Evolutionary conservation across 768 basidiomycete species (phyloP).

Genomic region (Leccinum obscurum): DNA sequence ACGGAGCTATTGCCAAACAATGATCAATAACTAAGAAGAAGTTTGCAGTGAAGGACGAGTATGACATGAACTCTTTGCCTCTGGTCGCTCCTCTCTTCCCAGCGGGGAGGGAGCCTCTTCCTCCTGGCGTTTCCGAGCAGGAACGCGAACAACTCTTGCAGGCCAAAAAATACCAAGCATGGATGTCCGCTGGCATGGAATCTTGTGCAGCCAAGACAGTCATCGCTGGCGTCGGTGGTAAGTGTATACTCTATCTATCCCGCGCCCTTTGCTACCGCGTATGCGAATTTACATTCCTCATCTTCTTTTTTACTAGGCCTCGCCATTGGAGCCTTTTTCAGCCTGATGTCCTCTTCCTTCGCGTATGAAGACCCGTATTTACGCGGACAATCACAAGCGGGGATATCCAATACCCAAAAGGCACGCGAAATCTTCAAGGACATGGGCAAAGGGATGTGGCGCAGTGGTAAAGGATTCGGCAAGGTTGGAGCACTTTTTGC

Average conservation of each 20-base stretch:
- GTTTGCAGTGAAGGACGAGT: slow-evolving; percentile 12
- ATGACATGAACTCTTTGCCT: slow-evolving; percentile 33
- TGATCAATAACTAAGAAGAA: slow-evolving; percentile 12
- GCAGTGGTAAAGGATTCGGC: slow-evolving; percentile 86
- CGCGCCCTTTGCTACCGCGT: background rate
- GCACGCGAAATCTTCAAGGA: slow-evolving; percentile 86
- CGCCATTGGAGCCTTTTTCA: slow-evolving; percentile 92
- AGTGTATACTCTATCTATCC: slow-evolving; percentile 28
- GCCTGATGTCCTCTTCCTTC: slow-evolving; percentile 93
- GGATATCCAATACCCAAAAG: slow-evolving; percentile 69
- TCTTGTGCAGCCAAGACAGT: slow-evolving; percentile 83
- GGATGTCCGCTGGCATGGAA: slow-evolving; percentile 73
- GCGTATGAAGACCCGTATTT: slow-evolving; percentile 92
- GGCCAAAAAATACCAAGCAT: slow-evolving; percentile 75
- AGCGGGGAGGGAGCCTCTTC: slow-evolving; percentile 85
- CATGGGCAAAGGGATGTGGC: slow-evolving; percentile 93
- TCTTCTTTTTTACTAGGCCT: slow-evolving; percentile 57
- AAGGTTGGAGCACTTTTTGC: slow-evolving; percentile 94
- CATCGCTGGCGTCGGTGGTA: slow-evolving; percentile 82
- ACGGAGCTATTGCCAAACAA: slow-evolving; percentile 10
- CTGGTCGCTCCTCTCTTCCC: slow-evolving; percentile 73
- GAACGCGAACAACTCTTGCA: slow-evolving; percentile 68
- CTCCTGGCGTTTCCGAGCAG: slow-evolving; percentile 79
- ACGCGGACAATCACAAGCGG: slow-evolving; percentile 57
- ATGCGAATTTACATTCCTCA: slow-evolving; percentile 7